Conservation (phyloP, 1,139 yeast genomes). For the Taphrina betulina region DNA sequence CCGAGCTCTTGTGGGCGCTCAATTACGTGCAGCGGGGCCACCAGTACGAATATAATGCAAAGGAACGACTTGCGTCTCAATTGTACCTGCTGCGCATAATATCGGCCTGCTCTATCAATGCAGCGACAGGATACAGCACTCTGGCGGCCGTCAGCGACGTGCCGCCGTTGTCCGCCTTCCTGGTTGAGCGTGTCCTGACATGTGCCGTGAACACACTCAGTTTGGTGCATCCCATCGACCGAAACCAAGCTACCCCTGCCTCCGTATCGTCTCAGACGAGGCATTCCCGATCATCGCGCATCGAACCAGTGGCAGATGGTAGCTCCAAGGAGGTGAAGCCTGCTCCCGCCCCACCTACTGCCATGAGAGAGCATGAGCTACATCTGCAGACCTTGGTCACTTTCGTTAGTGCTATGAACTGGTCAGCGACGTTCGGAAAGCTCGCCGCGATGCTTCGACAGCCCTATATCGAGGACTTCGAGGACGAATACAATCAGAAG, state of each 20-base stretch:
- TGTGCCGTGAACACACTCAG: no score
- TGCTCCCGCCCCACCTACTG: no score
- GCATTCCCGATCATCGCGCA: no score
- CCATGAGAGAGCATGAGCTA: no score
- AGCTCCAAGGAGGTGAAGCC: no score
- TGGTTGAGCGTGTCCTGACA: no score
- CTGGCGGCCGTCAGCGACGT: neutral
- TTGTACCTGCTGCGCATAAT: neutral
- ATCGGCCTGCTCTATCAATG: neutral
- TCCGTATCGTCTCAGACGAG: no score
- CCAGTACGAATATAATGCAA: neutral
- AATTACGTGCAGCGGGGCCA: neutral
- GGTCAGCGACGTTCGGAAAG: constrained; percentile 2
- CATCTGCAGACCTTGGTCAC: no score
- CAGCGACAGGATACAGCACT: neutral
- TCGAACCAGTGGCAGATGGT: no score
- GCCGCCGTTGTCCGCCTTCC: no score
- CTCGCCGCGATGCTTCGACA: neutral
- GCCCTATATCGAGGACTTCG: constrained; percentile 10
- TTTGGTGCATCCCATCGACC: no score
- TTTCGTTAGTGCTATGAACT: neutral
- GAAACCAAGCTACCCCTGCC: no score
- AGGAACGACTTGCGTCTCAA: constrained; percentile 1
- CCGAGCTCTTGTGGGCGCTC: constrained; percentile 6
- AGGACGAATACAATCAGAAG: constrained; percentile 9